Conservation (phyloP, 768 basidiomycete species). For the Mycena vulgaris region DNA sequence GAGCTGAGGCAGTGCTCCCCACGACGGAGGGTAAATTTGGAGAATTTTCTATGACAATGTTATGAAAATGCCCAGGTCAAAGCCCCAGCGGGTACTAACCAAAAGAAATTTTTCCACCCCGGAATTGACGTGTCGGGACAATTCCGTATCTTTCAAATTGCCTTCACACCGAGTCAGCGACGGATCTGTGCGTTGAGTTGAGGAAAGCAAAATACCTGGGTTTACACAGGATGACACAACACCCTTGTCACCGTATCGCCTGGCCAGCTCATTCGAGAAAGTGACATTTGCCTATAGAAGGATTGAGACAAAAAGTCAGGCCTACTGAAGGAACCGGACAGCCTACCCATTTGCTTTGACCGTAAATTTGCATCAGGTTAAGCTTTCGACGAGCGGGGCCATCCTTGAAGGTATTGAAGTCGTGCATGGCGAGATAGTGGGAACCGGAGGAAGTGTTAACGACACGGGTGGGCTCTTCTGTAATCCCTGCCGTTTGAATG, state of each 20-base stretch:
- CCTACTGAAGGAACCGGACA: background rate
- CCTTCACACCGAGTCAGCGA: background rate
- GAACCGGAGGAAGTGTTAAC: slow-evolving; percentile 46
- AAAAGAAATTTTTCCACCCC: background rate
- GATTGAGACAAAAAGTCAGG: background rate
- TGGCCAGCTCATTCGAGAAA: background rate
- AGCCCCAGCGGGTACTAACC: too few relatives aligned
- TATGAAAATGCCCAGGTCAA: too few relatives aligned
- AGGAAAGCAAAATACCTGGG: background rate
- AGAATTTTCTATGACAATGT: background rate
- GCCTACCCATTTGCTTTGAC: slow-evolving; percentile 16
- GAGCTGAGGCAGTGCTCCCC: slow-evolving; percentile 8
- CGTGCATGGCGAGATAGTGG: slow-evolving; percentile 31
- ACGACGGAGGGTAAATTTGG: slow-evolving; percentile 4
- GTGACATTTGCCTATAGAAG: background rate
- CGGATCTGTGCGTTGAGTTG: background rate
- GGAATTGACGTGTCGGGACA: background rate
- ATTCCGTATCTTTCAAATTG: slow-evolving; percentile 5
- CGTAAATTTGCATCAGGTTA: background rate
- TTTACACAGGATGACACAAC: slow-evolving; percentile 3
- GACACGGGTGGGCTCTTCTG: slow-evolving; percentile 47
- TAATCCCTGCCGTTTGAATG: slow-evolving; percentile 42
- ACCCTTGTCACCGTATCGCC: background rate
- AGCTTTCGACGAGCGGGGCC: background rate
- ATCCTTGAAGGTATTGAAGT: slow-evolving; percentile 45